Percentiles rank a stretch among this genome's conserved stretches.
Conservation (phyloP, 2,329 filamentous ascomycete genomes). For the Epichloe coenophiala region DNA sequence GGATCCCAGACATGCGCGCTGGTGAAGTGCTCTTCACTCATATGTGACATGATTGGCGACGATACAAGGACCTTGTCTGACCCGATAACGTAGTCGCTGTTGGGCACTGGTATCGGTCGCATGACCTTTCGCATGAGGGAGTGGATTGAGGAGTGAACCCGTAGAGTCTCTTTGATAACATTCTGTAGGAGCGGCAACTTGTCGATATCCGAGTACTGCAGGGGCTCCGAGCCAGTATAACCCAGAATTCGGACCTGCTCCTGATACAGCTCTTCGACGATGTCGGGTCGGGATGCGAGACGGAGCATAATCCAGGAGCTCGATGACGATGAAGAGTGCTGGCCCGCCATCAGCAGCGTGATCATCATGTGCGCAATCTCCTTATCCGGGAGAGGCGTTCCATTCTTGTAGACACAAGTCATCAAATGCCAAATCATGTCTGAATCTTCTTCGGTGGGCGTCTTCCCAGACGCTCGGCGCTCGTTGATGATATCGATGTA, state of each 20-base stretch:
- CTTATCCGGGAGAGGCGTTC: constrained; percentile 61
- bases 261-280: constrained; percentile 67
- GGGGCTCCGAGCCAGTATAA: constrained; percentile 46
- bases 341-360: constrained; percentile 79
- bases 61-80: constrained; percentile 38
- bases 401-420: constrained; percentile 75
- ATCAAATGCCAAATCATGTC: constrained; percentile 91
- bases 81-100: constrained; percentile 65
- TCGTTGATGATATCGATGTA: constrained; percentile 74
- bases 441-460: constrained; percentile 36
- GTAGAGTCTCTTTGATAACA: constrained; percentile 83
- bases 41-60: constrained; percentile 42
- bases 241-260: constrained; percentile 55
- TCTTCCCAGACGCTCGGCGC: constrained; percentile 44
- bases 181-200: constrained; percentile 71
- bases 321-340: constrained; percentile 78
- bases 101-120: constrained; percentile 69
- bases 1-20: constrained; percentile 77
- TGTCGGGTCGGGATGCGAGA: constrained; percentile 62
- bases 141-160: constrained; percentile 85
- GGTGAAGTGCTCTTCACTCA: constrained; percentile 57
- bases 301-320: constrained; percentile 75
- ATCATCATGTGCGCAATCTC: constrained; percentile 93
- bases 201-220: constrained; percentile 65
- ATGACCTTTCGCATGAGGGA: constrained; percentile 90